These are phyloP conservation scores for Ensete glaucum DNA, from an alignment of 176 grass and related monocot species.

Conservation along the genomic window DNA sequence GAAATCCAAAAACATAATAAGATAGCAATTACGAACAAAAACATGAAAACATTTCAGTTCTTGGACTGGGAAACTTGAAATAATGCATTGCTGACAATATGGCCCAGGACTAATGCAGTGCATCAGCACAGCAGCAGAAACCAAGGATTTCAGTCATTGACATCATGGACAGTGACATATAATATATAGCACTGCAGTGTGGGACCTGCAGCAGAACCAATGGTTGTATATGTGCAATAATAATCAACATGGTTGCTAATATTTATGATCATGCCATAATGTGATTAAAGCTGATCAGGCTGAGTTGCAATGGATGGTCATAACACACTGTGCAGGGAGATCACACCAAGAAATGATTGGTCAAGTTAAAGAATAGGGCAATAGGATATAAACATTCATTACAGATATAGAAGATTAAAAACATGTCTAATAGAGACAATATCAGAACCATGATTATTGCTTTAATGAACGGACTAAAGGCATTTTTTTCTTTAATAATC, in stretches of 20 bases:
- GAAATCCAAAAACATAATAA: not conserved
- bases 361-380: not conserved
- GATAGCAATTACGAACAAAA: conserved; percentile 1
- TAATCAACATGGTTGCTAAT: not conserved
- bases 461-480: not conserved
- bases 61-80: not conserved
- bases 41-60: not conserved
- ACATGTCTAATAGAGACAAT: not conserved
- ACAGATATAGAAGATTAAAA: not conserved
- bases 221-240: not conserved
- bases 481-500: not conserved
- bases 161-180: not conserved
- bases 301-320: not conserved
- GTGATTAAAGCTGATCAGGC: not conserved
- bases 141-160: not conserved
- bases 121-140: not conserved
- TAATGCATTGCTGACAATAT: not conserved
- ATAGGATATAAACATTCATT: not conserved
- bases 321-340: not conserved
- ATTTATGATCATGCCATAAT: not conserved
- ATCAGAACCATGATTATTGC: not conserved
- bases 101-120: not conserved
- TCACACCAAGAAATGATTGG: not conserved
- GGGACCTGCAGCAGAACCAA: not conserved
- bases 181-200: not conserved